These are phyloP conservation scores for Hymenoscyphus fraxineus DNA, from an alignment of 2,329 filamentous ascomycete species.

Conservation along the genomic window DNA sequence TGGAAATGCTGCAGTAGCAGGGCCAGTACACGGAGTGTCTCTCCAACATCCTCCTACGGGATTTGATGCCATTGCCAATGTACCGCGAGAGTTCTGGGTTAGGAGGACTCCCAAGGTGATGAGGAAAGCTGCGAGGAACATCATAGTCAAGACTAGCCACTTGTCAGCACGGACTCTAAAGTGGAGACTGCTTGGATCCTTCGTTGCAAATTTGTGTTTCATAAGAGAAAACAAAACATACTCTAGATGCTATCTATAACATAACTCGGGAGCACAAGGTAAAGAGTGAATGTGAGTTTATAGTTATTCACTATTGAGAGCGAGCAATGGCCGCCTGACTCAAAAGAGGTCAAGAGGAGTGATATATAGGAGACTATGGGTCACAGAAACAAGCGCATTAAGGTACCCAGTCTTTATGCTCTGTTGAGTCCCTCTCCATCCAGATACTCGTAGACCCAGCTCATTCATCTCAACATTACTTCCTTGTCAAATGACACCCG, in stretches of 20 bases:
- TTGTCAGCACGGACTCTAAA: constrained; percentile 3
- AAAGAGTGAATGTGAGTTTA: neutral
- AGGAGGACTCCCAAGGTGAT: constrained; percentile 8
- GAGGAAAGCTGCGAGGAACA: constrained; percentile 11
- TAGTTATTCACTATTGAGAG: neutral
- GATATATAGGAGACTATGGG: neutral
- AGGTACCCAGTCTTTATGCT: constrained; percentile 13
- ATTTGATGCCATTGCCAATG: constrained; percentile 4
- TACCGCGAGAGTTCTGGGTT: constrained; percentile 3
- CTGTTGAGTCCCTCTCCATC: constrained; percentile 1
- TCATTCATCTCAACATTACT: neutral
- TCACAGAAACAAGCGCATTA: constrained; percentile 3
- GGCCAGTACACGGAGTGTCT: constrained; percentile 49
- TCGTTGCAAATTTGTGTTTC: constrained; percentile 4
- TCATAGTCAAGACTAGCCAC: constrained; percentile 7
- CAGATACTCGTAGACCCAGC: neutral
- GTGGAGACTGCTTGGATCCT: neutral
- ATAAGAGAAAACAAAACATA: neutral
- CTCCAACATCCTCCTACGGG: constrained; percentile 48
- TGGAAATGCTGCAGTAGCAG: constrained; percentile 47
- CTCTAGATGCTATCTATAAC: constrained; percentile 3
- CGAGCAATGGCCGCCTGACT: constrained; percentile 1
- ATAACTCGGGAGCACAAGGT: neutral
- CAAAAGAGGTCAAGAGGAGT: constrained; percentile 1
- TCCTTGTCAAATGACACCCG: neutral